Percentiles rank a stretch among this genome's conserved stretches.
phyloP scores from a whole-genome alignment of 2,329 filamentous ascomycete species.

The Atkinsonella texensis region DNA sequence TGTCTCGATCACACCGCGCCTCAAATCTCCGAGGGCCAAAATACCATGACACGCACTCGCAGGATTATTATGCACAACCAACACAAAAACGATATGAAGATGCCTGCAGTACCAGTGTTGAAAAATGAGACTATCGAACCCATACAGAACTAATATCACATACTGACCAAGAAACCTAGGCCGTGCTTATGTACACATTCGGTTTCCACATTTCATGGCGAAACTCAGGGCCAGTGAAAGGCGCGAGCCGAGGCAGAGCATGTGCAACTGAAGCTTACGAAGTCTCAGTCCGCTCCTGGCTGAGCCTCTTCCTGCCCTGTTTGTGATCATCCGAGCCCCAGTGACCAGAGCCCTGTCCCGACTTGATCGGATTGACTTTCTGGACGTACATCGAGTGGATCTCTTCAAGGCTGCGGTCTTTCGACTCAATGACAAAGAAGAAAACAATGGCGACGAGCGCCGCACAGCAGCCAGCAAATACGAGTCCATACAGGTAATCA shows the following conservation, averaged over 20 bases:
- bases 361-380: constrained; percentile 36
- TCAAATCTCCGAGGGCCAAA: not conserved
- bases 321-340: constrained; percentile 12
- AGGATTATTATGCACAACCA: too few relatives aligned
- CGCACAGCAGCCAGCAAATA: constrained; percentile 58
- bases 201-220: not conserved
- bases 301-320: constrained; percentile 3
- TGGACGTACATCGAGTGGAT: constrained; percentile 64
- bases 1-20: too few relatives aligned
- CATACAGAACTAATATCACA: too few relatives aligned
- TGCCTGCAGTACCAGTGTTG: too few relatives aligned
- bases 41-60: too few relatives aligned
- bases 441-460: constrained; percentile 53
- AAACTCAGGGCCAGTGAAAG: not conserved
- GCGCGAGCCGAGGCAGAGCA: not conserved
- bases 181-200: not conserved
- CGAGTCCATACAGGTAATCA: constrained; percentile 57
- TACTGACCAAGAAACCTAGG: too few relatives aligned
- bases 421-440: constrained; percentile 65
- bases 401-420: constrained; percentile 61
- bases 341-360: constrained; percentile 12
- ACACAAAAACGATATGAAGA: too few relatives aligned
- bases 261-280: not conserved
- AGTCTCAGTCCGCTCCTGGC: constrained; percentile 1
- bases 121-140: too few relatives aligned